Percentiles rank a stretch among this genome's conserved stretches.
Conservation (phyloP, 805 yeast genomes). For the Candida andamanensis region DNA sequence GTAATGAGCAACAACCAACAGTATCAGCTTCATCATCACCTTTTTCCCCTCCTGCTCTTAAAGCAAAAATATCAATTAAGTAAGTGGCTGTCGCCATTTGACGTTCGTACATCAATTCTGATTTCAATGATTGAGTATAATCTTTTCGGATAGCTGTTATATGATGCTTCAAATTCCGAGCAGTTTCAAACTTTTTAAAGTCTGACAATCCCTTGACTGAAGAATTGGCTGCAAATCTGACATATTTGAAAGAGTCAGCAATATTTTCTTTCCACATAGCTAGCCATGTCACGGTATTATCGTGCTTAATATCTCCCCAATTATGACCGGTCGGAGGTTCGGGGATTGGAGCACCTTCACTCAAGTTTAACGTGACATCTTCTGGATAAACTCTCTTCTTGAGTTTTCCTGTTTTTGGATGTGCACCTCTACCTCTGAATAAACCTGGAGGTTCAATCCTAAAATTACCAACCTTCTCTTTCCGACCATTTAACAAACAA, state of each 20-base stretch:
- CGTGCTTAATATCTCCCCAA: conserved; percentile 90
- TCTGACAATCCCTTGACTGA: conserved; percentile 89
- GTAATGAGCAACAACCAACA: conserved; percentile 92
- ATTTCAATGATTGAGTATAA: conserved; percentile 64
- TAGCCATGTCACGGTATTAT: conserved; percentile 88
- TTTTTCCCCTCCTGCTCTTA: conserved; percentile 98
- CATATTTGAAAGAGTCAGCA: conserved; percentile 78
- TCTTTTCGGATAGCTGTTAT: conserved; percentile 71
- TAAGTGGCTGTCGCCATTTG: conserved; percentile 94
- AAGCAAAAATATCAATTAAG: conserved; percentile 84
- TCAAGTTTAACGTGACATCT: conserved; percentile 78
- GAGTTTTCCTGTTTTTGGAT: conserved; percentile 90
- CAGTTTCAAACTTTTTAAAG: conserved; percentile 87
- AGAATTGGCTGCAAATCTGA: conserved; percentile 85
- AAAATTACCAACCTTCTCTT: conserved; percentile 90
- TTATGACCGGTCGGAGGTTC: conserved; percentile 78
- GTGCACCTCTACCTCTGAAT: conserved; percentile 95
- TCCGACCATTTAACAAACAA: conserved; percentile 80
- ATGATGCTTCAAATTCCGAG: conserved; percentile 73
- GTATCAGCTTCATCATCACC: conserved; percentile 98
- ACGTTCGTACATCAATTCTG: conserved; percentile 74
- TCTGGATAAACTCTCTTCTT: conserved; percentile 86
- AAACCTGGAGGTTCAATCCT: conserved; percentile 95
- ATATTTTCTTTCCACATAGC: conserved; percentile 98
- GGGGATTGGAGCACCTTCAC: conserved; percentile 69